These are phyloP conservation scores for Chlorella sp. DNA, from an alignment of 139 green algal genomes.

Conservation along the genomic window DNA sequence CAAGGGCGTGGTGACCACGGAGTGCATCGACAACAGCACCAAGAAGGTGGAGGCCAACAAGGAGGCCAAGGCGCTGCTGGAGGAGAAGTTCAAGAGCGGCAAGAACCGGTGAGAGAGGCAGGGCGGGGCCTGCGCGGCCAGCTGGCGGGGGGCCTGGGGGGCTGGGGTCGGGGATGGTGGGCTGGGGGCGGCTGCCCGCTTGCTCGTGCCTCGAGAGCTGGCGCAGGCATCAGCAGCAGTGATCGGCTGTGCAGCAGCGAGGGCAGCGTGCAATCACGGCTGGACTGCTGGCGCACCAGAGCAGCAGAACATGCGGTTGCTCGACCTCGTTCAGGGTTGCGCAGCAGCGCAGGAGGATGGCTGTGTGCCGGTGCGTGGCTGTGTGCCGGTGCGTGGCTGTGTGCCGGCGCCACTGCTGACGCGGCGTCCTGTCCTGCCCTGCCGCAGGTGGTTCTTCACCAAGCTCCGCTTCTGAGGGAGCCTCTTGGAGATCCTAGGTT, in stretches of 20 bases:
- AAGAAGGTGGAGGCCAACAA: conserved; percentile 92
- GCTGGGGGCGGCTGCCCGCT: not conserved
- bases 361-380: too few species aligned
- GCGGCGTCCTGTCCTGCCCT: too few species aligned
- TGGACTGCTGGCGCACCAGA: too few species aligned
- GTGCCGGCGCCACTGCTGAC: not conserved
- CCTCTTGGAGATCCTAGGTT: not conserved
- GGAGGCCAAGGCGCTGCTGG: conserved; percentile 93
- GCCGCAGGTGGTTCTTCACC: conserved; percentile 94
- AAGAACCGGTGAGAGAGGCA: conserved; percentile 85
- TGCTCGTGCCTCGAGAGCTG: too few species aligned
- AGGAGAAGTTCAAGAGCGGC: conserved; percentile 99
- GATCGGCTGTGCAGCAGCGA: too few species aligned
- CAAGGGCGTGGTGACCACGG: conserved; percentile 84
- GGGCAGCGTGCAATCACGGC: too few species aligned
- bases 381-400: too few species aligned
- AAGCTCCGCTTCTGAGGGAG: conserved; percentile 76
- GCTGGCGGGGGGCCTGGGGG: not conserved
- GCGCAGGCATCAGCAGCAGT: too few species aligned
- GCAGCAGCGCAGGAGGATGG: too few species aligned
- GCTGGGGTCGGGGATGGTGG: not conserved
- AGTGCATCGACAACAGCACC: conserved; percentile 86
- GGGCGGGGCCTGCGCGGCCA: too few species aligned
- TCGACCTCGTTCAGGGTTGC: too few species aligned
- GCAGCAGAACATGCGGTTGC: too few species aligned